Base-by-base conservation (phyloP, 2,329 filamentous ascomycete species). In the Aspergillus sp. region DNA sequence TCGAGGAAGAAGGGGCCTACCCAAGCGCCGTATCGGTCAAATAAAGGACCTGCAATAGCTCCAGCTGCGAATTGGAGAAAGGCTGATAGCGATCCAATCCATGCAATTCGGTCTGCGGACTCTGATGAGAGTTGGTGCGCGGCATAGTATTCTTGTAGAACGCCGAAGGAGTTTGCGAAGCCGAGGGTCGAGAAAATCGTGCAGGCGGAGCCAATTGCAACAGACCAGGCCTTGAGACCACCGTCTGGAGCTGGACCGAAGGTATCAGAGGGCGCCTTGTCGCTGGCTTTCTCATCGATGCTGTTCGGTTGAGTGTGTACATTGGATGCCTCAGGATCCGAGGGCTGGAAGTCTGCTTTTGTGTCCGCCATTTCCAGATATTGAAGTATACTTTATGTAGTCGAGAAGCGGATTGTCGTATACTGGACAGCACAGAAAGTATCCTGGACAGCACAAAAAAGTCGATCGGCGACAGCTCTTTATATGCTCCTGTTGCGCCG, bases 121-220 rank as follows among this genome's bases (percentile, higher is more conserved):
- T 78, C 71, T 57, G 5, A 50, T 62, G 1, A 82, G 1, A 82
- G 71, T 46, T 78, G 76, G 50, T 80, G 68, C 1, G 62, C 66
- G 33, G 76, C 66, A 61, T 82, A 82, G 66, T 81, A 82, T 25
- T 71, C 71, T 51, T 81, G 76, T 56, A 79, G 81, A 5, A 80
- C 71, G 15, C 80, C 79, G 44, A 79, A 80, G 0, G 76, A 77
- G 63, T 81, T 81, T 50, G 71, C 59, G 57, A 76, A 77, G 14
- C 78, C 79, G 0, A 81, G 64, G 12, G 65, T 69, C 3, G 67
- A 73, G 63, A 80, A 79, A 55, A 78, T 73, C 23, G 67, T 59
- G 15, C 54, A 61, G 23, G 63, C 55, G 17, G 60, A 61, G 14
- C 67, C 69, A 8, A 59, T 59, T n/a, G 64, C 65, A 12, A 68